These are phyloP conservation scores for Pseudomassariella vexata DNA, from an alignment of 2,329 filamentous ascomycete species.

Conservation along the genomic window DNA sequence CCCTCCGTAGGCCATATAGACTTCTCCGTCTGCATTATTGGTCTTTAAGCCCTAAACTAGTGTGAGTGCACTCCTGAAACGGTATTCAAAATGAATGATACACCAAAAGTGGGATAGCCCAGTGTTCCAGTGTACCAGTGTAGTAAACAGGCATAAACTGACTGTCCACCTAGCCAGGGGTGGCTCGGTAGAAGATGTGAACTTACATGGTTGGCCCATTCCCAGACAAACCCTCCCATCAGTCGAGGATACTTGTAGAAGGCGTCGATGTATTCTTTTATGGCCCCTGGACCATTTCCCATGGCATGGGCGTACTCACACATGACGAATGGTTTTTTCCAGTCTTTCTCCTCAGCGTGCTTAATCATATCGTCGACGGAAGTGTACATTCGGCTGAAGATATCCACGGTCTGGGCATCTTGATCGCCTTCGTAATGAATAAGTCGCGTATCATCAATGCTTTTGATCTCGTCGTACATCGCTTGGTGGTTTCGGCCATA, in stretches of 20 bases:
- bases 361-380: constrained; percentile 38
- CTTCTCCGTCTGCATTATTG: constrained; percentile 33
- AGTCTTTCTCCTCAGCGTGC: constrained; percentile 33
- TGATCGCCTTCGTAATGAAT: constrained; percentile 63
- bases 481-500: constrained; percentile 62
- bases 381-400: constrained; percentile 63
- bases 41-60: constrained; percentile 33
- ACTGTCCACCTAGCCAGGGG: too few species aligned
- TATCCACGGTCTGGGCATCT: constrained; percentile 52
- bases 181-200: too few species aligned
- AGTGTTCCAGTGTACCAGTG: too few species aligned
- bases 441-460: constrained; percentile 48
- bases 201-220: constrained; percentile 55
- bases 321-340: constrained; percentile 51
- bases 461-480: constrained; percentile 61
- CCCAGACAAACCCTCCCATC: constrained; percentile 63
- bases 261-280: constrained; percentile 61
- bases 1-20: constrained; percentile 53
- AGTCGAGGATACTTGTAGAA: constrained; percentile 54
- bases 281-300: constrained; percentile 65
- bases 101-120: too few species aligned
- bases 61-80: background rate
- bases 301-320: constrained; percentile 58
- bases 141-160: too few species aligned
- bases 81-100: too few species aligned